phyloP scores from a whole-genome alignment of 305 asterid genomes.

The Rubia tinctorum region DNA sequence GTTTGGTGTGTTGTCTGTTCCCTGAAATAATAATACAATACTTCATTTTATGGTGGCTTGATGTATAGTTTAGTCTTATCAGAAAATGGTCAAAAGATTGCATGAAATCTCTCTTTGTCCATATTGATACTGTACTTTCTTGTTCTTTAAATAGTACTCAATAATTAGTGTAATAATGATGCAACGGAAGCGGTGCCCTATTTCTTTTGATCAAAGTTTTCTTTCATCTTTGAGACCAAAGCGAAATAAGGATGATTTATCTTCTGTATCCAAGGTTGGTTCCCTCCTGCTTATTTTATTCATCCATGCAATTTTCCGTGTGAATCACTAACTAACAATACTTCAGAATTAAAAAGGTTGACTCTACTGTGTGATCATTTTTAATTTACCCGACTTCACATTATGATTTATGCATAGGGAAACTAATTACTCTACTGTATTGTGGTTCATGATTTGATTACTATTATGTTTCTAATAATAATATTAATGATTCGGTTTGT shows the following conservation, averaged over 20 bases:
- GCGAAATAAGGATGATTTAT: slow-evolving; percentile 50
- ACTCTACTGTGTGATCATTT: no score
- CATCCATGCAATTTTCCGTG: no score
- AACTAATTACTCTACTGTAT: no score
- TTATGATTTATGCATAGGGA: no score
- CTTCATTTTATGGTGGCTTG: background rate
- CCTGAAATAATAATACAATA: background rate
- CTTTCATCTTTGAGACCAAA: slow-evolving; percentile 53
- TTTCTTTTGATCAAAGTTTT: slow-evolving; percentile 49
- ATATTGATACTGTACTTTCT: background rate
- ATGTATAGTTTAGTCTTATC: slow-evolving; percentile 12
- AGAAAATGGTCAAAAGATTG: slow-evolving; percentile 11
- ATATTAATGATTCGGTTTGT: no score
- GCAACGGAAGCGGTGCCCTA: slow-evolving; percentile 61
- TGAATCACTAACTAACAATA: no score
- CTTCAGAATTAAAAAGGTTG: no score
- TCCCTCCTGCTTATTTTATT: slow-evolving; percentile 1
- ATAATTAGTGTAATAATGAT: slow-evolving; percentile 46
- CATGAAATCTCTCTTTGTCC: slow-evolving; percentile 7
- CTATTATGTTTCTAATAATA: no score
- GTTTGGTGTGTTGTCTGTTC: background rate
- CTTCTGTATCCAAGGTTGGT: slow-evolving; percentile 60
- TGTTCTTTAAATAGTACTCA: no score
- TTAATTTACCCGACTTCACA: no score
- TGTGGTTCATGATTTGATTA: no score